phyloP scores from a whole-genome alignment of 768 basidiomycete genomes.

The Scleroderma citrinum region DNA sequence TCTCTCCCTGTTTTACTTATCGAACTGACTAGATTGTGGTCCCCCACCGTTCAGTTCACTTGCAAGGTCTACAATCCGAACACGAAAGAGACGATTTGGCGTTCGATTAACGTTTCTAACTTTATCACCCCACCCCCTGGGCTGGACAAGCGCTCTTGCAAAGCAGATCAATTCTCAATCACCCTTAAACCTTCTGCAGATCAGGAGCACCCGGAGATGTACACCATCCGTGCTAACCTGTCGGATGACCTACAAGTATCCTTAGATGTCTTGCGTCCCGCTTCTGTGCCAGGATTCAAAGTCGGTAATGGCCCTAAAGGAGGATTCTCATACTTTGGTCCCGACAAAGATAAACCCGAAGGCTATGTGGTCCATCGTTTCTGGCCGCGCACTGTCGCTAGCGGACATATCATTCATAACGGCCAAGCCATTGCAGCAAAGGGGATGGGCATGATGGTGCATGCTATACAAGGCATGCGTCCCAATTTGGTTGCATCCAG shows the following conservation, averaged over 20 bases:
- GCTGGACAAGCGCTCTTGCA: constrained; percentile 81
- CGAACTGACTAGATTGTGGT: constrained; percentile 64
- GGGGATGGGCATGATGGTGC: constrained; percentile 81
- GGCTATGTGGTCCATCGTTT: constrained; percentile 89
- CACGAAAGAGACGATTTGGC: constrained; percentile 74
- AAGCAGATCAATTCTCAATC: constrained; percentile 80
- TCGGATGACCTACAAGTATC: constrained; percentile 76
- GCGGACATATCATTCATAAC: constrained; percentile 62
- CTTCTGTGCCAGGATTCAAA: constrained; percentile 81
- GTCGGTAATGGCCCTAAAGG: constrained; percentile 83
- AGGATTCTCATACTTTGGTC: constrained; percentile 85
- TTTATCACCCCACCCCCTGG: constrained; percentile 71
- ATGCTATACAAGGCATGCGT: constrained; percentile 98
- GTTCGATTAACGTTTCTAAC: constrained; percentile 78
- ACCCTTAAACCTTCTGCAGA: constrained; percentile 52
- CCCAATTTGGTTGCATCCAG: constrained; percentile 87
- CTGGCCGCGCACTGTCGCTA: constrained; percentile 66
- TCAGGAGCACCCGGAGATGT: constrained; percentile 65
- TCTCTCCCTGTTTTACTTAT: constrained; percentile 7
- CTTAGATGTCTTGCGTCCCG: constrained; percentile 65
- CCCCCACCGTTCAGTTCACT: constrained; percentile 90
- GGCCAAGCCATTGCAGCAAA: constrained; percentile 52
- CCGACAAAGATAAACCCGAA: constrained; percentile 60
- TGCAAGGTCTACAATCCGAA: constrained; percentile 83
- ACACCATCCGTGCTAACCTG: constrained; percentile 74